phyloP scores from a whole-genome alignment of 352 stramenopile species.

The Globisporangium cylindrosporum region DNA sequence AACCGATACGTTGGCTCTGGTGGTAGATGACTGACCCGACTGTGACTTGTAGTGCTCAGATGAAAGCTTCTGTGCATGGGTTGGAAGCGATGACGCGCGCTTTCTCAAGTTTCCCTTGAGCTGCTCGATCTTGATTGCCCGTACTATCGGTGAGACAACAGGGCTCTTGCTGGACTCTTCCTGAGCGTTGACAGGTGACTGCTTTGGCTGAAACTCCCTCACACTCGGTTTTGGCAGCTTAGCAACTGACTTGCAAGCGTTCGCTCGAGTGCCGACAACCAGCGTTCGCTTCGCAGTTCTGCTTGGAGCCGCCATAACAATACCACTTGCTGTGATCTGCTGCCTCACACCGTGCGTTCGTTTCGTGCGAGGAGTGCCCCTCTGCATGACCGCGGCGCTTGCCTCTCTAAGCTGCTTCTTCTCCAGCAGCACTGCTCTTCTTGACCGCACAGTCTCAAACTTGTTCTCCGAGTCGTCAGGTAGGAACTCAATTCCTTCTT shows the following conservation, averaged over 20 bases:
- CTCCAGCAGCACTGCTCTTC: conserved; percentile 26
- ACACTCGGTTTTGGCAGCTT: background rate
- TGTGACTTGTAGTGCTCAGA: background rate
- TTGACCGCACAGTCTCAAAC: conserved; percentile 35
- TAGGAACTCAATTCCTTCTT: conserved; percentile 15
- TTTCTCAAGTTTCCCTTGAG: background rate
- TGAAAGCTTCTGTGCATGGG: background rate
- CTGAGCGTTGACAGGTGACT: background rate
- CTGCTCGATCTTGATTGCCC: background rate
- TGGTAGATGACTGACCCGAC: background rate
- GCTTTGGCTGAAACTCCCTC: background rate
- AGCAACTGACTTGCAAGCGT: background rate
- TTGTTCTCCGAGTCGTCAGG: conserved; percentile 9
- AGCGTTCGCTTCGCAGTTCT: conserved; percentile 9
- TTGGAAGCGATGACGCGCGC: background rate
- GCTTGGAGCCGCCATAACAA: conserved; percentile 2
- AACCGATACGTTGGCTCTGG: background rate
- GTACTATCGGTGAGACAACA: background rate
- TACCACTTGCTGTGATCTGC: background rate
- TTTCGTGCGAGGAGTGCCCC: background rate
- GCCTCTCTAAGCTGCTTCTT: conserved; percentile 17
- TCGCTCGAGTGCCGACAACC: background rate
- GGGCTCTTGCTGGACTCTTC: background rate
- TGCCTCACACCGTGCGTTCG: conserved; percentile 3
- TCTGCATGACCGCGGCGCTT: background rate